Base-by-base conservation (phyloP, 495 filamentous ascomycete genomes). In the Talaromyces borbonicus region DNA sequence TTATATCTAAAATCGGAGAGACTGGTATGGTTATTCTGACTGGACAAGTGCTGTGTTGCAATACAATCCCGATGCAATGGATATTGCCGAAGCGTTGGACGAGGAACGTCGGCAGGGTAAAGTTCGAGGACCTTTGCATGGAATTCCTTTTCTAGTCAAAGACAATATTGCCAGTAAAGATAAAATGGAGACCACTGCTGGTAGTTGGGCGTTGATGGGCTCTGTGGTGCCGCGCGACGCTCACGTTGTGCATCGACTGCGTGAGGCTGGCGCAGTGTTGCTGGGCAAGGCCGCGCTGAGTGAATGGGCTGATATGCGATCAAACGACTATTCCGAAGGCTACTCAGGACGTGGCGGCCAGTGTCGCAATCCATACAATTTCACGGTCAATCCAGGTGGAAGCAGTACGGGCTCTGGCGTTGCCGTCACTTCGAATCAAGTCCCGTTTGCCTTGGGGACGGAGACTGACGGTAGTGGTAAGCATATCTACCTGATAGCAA, bases 291-390 rank as follows among this genome's bases (percentile, higher is more conserved):
- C 81, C 1, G 79, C 75, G 12, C 56, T 88, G 51, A 80, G 74
- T 52, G 83, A 87, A 56, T 87, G 83, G 82, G 83, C 83, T 3
- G 77, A 81, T 52, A 81, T 84, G 78, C 71, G 83, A n/a, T 75
- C 68, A 20, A 82, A 76, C 56, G 71, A 80, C 52, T 84, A 83
- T 58, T 80, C 78, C 15, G 79, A 82, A 59, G 83, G 80, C 3
- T 87, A 83, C 58, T 79, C 72, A 7, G 73, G 60, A 3, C 70
- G 80, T 35, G 81, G 81, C 15, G 83, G 83, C 1, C 83, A 87
- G 57, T 66, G 65, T 27, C 61, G 80, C 35, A 80, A 70, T 48
- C 66, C 82, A 2, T 86, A 84, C 65, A 84, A 86, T 58, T 61
- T 85, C 30, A 83, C 78, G 1, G 60, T 80, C 8, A 84, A 80